Conservation (phyloP, 75 land plant genomes). For the Picea glauca region DNA sequence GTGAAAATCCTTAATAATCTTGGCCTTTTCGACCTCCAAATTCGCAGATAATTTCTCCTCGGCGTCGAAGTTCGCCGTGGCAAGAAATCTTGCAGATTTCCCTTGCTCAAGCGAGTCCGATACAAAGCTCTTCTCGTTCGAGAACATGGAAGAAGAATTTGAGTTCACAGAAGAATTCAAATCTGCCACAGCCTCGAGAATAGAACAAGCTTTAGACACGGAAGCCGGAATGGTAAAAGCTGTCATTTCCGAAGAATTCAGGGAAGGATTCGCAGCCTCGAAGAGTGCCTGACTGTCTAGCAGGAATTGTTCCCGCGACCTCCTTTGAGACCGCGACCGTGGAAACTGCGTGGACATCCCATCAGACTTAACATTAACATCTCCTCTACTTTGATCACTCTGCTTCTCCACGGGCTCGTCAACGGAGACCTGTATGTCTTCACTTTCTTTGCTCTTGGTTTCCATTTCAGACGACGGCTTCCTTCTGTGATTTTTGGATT, state of each 20-base stretch:
- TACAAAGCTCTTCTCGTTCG: constrained; percentile 14
- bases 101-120: neutral
- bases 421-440: neutral
- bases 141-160: constrained; percentile 19
- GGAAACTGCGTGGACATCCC: neutral
- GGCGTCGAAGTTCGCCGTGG: neutral
- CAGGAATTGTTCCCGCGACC: constrained; percentile 43
- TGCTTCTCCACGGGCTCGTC: constrained; percentile 22
- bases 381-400: constrained; percentile 2
- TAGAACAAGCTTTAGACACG: constrained; percentile 63
- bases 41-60: no score
- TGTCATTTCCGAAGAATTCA: neutral
- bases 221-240: constrained; percentile 49
- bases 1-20: neutral
- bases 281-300: constrained; percentile 4
- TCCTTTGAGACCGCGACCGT: constrained; percentile 27
- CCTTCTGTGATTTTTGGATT: neutral
- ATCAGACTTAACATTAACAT: neutral
- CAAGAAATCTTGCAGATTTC: constrained; percentile 1
- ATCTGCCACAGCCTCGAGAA: constrained; percentile 67
- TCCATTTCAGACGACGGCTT: neutral
- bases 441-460: constrained; percentile 1
- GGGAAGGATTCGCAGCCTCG: constrained; percentile 1
- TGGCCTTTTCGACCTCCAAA: neutral
- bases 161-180: constrained; percentile 51